Base-by-base conservation (phyloP, 2,329 filamentous ascomycete species). In the Talaromyces sp. region DNA sequence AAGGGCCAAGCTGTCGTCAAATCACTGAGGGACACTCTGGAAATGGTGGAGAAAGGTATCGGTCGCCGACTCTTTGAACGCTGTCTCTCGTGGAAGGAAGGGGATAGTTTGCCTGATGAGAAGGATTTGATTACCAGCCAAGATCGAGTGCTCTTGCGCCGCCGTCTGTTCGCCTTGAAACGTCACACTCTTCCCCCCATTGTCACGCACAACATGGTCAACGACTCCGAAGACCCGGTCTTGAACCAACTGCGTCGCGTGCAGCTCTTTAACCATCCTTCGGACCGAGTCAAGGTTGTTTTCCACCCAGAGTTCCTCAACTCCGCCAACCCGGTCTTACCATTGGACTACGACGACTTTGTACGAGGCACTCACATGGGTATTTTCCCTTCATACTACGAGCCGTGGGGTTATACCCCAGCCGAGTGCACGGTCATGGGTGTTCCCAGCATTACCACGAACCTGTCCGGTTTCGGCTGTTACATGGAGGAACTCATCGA, bases 401-500 rank as follows among this genome's bases (percentile, higher is more conserved):
- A 99, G 81, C 95, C 95, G 9, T 99, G 95, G 95, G 95, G 95
- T 54, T 99, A 99, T 80, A 99, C 95, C 2, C 95, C 94, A 0
- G 94, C 95, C 61, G 95, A 98, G 79, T 99, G 95, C 79, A 98
- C 95, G 0, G 95, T 98, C 68, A 98, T 98, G 95, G 95, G 95
- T 72, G 93, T 99, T 47, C 95, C 95, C 50, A 97, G 92, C 78
- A 97, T 99, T 79, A 98, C 95, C 11, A 98, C 94, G 33, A 99
- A 99, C 79, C 82, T 99, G 52, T 98, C 95, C 7, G 95, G 95
- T 22, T 99, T 99, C 74, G 95, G 95, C 59, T 98, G 95, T 80
- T 98, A 99, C 79, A 99, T 99, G 95, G 95, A 99, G 79, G 95
- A 98, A 79, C 82, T 98, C 70, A 98, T 99, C 70, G 94, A 98